Conservation (phyloP, 2,329 filamentous ascomycete species). For the Sarocladium kiliense region DNA sequence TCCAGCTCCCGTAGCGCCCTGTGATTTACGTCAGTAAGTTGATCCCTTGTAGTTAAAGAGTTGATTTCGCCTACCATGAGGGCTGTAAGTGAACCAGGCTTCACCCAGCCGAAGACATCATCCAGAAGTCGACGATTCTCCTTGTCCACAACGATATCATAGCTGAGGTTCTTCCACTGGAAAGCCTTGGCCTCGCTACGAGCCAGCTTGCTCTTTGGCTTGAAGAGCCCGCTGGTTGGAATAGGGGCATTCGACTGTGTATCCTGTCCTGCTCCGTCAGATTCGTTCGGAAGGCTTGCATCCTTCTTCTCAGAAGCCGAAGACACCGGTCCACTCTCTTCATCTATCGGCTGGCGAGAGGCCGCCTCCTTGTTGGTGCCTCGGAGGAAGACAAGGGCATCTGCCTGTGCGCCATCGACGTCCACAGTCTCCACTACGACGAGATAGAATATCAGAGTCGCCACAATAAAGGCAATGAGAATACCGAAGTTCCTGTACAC, state of each 20-base stretch:
- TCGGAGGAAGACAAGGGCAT: slow-evolving; percentile 56
- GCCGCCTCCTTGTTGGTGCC: slow-evolving; percentile 22
- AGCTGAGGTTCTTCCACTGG: slow-evolving; percentile 77
- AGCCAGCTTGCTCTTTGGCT: neutral
- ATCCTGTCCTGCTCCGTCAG: neutral
- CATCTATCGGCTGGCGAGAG: slow-evolving; percentile 25
- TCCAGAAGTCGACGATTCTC: slow-evolving; percentile 71
- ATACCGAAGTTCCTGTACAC: slow-evolving; percentile 54
- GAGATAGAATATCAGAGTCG: slow-evolving; percentile 58
- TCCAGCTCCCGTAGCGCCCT: slow-evolving; percentile 30
- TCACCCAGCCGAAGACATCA: slow-evolving; percentile 83
- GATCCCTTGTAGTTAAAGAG: neutral
- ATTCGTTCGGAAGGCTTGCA: neutral
- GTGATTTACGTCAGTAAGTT: neutral
- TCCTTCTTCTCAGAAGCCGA: neutral
- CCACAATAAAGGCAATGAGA: slow-evolving; percentile 56
- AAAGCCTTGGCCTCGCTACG: slow-evolving; percentile 54
- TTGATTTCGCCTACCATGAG: slow-evolving; percentile 56
- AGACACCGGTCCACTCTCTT: neutral
- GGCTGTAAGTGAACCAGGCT: slow-evolving; percentile 79
- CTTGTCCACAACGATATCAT: slow-evolving; percentile 65
- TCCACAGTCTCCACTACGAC: slow-evolving; percentile 61
- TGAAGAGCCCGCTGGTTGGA: neutral
- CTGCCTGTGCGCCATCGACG: slow-evolving; percentile 66
- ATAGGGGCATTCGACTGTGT: neutral